These are phyloP conservation scores for Aspergillus panamensis DNA, from an alignment of 495 filamentous ascomycete species.

Conservation along the genomic window DNA sequence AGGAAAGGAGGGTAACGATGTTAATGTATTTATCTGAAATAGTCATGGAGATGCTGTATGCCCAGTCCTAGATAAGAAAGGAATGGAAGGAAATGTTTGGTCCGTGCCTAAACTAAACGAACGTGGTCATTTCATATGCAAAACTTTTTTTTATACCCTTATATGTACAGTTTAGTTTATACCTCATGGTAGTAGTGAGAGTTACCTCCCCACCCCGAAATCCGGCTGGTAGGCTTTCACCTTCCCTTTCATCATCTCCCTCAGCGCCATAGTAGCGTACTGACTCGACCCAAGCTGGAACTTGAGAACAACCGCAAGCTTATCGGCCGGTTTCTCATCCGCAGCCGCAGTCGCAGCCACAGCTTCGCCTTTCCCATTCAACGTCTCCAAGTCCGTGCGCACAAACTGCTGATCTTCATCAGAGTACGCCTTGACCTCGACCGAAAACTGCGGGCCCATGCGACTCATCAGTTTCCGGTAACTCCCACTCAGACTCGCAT, in stretches of 20 bases:
- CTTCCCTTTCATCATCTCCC: conserved; percentile 77
- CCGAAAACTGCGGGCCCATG: conserved; percentile 53
- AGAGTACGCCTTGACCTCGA: conserved; percentile 64
- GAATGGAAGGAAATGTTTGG: not conserved
- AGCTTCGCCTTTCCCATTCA: conserved; percentile 24
- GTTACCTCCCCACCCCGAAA: conserved; percentile 46
- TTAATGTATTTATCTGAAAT: not conserved
- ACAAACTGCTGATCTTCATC: conserved; percentile 79
- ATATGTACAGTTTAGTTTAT: no score
- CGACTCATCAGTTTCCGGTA: conserved; percentile 83
- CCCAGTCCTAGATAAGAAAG: not conserved
- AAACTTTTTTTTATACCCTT: no score
- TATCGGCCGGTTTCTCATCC: conserved; percentile 42
- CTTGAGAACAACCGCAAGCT: conserved; percentile 79
- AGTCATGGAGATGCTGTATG: no score
- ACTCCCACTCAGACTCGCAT: conserved; percentile 81
- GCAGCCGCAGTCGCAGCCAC: conserved; percentile 10
- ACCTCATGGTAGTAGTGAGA: no score
- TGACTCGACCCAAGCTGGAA: conserved; percentile 81
- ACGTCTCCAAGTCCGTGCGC: conserved; percentile 70
- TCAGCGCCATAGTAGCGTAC: conserved; percentile 91
- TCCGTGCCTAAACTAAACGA: no score
- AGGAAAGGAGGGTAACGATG: not conserved
- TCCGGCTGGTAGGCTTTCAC: conserved; percentile 64
- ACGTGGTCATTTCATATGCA: no score